Base-by-base conservation (phyloP, 2,329 filamentous ascomycete species). In the Clarireedia sp. region DNA sequence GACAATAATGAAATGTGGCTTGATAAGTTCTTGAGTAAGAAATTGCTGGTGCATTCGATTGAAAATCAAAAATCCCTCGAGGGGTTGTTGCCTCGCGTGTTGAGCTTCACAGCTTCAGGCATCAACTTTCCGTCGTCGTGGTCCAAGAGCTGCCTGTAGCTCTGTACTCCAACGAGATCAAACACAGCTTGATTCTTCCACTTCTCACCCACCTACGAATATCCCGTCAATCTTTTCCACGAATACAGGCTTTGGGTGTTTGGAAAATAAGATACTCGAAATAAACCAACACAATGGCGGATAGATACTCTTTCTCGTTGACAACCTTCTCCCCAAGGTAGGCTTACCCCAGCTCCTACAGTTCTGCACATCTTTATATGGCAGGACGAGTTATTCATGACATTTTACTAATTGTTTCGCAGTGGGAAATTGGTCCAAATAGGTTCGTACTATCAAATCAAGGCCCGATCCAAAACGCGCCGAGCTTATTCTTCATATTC, bases 391-490 rank as follows among this genome's bases (percentile, higher is more conserved):
- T 43, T 41, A 24, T 24, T 38, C 21, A 43, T 62, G 57, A 23
- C 37, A 44, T 36, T 56, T 57, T 59, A 51, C 63, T 66, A 61
- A 66, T 58, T 57, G 44, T 46, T 57, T 59, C 29, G 66, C 66
- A 97, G 94, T 74, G 94, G 94, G 73, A 99, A 99, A 80, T 87
- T 99, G 78, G 92, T 97, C 64, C 94, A 99, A 78, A 97, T 99
- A 76, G 92, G 92, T 89, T 79, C 65, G 74, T 66, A 51, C 37
- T 49, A 37, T 33, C 50, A 45, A 50, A 36, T 48, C 36, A 17
- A 47, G 17, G 29, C 43, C 54, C 40, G 23, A 21, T 33, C 46
- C 26, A 48, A 37, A 23, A 53, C 48, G 57, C 45, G 45, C 50
- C 33, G 17, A 56, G 40, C 48, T 57, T 29, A 10, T 48, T 45